These are phyloP conservation scores for Fraxinus paxiana DNA, from an alignment of 305 asterid genomes.

Conservation along the genomic window DNA sequence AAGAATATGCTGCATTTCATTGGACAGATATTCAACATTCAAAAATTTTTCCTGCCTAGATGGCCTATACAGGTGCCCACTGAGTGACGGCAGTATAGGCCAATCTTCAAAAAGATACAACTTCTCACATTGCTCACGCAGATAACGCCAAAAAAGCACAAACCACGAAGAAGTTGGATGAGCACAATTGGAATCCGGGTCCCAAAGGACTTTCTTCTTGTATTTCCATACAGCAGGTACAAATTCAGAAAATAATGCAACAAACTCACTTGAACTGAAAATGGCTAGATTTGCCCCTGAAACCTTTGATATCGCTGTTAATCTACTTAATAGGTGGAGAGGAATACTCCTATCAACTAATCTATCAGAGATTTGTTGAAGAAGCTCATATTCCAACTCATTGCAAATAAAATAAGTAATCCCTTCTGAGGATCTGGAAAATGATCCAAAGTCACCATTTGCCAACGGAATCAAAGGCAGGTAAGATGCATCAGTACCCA, in stretches of 20 bases:
- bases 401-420: slow-evolving; percentile 70
- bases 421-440: slow-evolving; percentile 55
- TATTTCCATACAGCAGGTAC: slow-evolving; percentile 83
- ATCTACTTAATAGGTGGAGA: slow-evolving; percentile 46
- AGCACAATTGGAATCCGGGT: slow-evolving; percentile 51
- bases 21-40: slow-evolving; percentile 53
- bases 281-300: slow-evolving; percentile 70
- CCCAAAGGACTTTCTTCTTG: slow-evolving; percentile 62
- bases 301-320: slow-evolving; percentile 67
- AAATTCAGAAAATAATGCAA: slow-evolving; percentile 57
- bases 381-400: slow-evolving; percentile 72
- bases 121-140: slow-evolving; percentile 55
- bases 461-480: slow-evolving; percentile 88
- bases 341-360: slow-evolving; percentile 76
- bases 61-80: slow-evolving; percentile 75
- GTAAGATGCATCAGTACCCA: slow-evolving; percentile 53
- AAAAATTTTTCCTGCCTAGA: slow-evolving; percentile 58
- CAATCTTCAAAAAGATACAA: slow-evolving; percentile 77
- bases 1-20: slow-evolving; percentile 60
- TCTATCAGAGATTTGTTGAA: slow-evolving; percentile 57
- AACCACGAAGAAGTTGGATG: slow-evolving; percentile 78
- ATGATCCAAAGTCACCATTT: slow-evolving; percentile 75
- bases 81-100: slow-evolving; percentile 83
- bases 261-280: slow-evolving; percentile 54
- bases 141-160: slow-evolving; percentile 78